Percentiles rank a stretch among this genome's conserved stretches.
Conservation (phyloP, 1,284 basidiomycete genomes). For the Fistulina hepatica region DNA sequence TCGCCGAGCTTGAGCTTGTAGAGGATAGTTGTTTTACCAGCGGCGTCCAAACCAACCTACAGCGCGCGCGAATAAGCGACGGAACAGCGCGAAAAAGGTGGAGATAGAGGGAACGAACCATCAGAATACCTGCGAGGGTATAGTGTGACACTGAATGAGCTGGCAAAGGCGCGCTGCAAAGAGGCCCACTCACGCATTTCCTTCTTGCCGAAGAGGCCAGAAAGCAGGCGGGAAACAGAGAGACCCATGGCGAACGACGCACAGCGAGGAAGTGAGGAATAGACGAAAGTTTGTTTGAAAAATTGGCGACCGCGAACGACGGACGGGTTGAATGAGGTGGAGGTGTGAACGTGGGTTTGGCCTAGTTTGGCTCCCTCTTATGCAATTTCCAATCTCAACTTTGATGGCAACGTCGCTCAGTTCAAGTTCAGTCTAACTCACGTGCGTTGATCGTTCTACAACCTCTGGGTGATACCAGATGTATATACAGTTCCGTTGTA, state of each 20-base stretch:
- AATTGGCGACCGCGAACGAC: constrained; percentile 1
- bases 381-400: no score
- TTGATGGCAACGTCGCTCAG: no score
- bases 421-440: no score
- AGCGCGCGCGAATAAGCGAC: constrained; percentile 10
- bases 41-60: constrained; percentile 91
- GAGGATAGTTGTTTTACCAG: constrained; percentile 96
- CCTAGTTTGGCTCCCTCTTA: no score
- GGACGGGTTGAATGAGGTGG: no score
- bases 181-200: constrained; percentile 83
- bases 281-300: constrained; percentile 26
- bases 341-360: no score
- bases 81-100: constrained; percentile 12
- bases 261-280: constrained; percentile 23
- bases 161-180: no score
- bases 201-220: constrained; percentile 94
- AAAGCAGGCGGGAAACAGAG: constrained; percentile 72
- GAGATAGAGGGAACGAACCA: constrained; percentile 35
- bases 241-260: constrained; percentile 65
- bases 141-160: constrained; percentile 25
- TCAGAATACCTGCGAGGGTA: constrained; percentile 52
- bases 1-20: constrained; percentile 99
- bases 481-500: no score
- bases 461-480: no score
- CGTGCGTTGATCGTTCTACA: no score